Evolutionary conservation across 2,329 filamentous ascomycete species (phyloP).

Genomic region (Colletotrichum siamense): DNA sequence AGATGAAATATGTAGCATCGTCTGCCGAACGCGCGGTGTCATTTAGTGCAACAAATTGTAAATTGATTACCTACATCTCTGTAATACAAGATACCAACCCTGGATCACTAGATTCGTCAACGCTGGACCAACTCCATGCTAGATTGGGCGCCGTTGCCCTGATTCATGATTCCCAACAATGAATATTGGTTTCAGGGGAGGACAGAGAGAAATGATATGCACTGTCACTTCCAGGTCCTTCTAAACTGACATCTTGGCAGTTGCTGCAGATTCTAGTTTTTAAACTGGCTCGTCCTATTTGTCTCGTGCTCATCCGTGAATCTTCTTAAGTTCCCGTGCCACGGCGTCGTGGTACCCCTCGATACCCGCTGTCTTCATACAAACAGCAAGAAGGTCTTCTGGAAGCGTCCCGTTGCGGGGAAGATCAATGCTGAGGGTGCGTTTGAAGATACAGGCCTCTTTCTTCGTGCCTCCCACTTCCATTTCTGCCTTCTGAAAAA

Average conservation of each 20-base stretch:
- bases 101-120: neutral
- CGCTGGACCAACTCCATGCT: neutral
- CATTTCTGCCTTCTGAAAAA: neutral
- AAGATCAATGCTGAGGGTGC: neutral
- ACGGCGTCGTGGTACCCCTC: neutral
- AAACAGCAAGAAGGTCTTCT: neutral
- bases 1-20: neutral
- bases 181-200: neutral
- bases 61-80: neutral
- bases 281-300: neutral
- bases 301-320: neutral
- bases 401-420: neutral
- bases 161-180: neutral
- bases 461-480: neutral
- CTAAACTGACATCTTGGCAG: neutral
- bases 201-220: fast-evolving
- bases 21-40: neutral
- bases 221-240: neutral
- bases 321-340: neutral
- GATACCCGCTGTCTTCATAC: neutral
- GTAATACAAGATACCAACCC: neutral
- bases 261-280: fast-evolving
- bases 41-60: neutral
- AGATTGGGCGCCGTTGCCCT: neutral
- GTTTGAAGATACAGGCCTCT: neutral